Evolutionary conservation across 2,329 filamentous ascomycete genomes (phyloP).

Genomic region (Fusarium sp.): DNA sequence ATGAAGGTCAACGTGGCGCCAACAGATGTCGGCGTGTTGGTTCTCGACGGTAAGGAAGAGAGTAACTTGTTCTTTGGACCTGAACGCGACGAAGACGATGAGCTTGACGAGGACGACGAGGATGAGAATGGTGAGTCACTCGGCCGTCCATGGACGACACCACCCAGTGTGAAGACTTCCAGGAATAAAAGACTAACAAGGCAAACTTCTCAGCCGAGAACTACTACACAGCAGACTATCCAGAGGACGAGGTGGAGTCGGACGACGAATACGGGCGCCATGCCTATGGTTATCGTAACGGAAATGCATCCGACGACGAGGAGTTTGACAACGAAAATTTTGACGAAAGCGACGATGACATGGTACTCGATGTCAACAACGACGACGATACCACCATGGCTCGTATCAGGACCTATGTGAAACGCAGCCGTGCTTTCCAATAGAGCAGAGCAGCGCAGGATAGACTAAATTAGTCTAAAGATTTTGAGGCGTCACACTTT

Average conservation of each 20-base stretch:
- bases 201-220: conserved; percentile 70
- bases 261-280: conserved; percentile 68
- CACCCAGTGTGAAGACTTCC: conserved; percentile 8
- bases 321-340: conserved; percentile 62
- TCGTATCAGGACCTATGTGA: conserved; percentile 56
- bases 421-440: conserved; percentile 49
- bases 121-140: conserved; percentile 70
- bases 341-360: conserved; percentile 55
- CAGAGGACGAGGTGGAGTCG: conserved; percentile 80
- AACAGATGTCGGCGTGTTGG: conserved; percentile 67
- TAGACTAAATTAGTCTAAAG: conserved; percentile 15
- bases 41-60: conserved; percentile 70
- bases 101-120: conserved; percentile 69
- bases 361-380: conserved; percentile 53
- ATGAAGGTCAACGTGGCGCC: conserved; percentile 61
- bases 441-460: conserved; percentile 21
- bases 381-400: conserved; percentile 56
- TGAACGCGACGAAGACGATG: conserved; percentile 72
- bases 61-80: conserved; percentile 71
- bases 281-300: conserved; percentile 66
- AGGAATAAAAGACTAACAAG: conserved; percentile 30
- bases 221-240: conserved; percentile 83
- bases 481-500: conserved; percentile 36
- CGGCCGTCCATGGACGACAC: neutral
- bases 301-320: conserved; percentile 67